A percentile compares a stretch with the other conserved stretches of the same genome.
phyloP scores from a whole-genome alignment of 2,329 filamentous ascomycete species.

The Fusarium tanahbumbuense region DNA sequence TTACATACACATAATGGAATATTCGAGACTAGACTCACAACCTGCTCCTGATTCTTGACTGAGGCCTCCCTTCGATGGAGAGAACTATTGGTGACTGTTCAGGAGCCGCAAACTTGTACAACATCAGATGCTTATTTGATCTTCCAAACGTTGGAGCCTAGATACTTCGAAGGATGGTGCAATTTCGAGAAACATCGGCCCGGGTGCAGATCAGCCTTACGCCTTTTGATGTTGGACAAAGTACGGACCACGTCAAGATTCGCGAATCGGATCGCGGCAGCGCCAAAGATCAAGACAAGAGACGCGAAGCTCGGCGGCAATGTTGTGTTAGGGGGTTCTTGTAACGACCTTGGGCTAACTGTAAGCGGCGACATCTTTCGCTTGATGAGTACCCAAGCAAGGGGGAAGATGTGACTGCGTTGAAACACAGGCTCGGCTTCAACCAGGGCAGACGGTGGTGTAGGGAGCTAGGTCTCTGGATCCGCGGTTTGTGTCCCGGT shows the following conservation, averaged over 20 bases:
- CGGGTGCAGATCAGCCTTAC: constrained; percentile 41
- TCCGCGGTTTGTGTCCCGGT: constrained; percentile 2
- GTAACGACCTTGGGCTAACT: constrained; percentile 32
- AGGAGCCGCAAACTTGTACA: constrained; percentile 16
- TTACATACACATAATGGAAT: constrained; percentile 44
- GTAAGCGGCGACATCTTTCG: constrained; percentile 41
- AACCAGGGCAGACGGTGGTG: constrained; percentile 8
- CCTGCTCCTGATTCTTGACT: constrained; percentile 11
- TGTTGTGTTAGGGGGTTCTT: not conserved
- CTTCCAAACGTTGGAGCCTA: constrained; percentile 15
- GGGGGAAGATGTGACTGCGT: constrained; percentile 9
- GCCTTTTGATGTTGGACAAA: constrained; percentile 26
- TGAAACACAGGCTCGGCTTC: constrained; percentile 32
- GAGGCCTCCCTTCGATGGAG: constrained; percentile 40
- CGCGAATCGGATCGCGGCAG: constrained; percentile 30
- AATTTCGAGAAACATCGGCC: constrained; percentile 25
- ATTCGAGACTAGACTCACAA: constrained; percentile 23
- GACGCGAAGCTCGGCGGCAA: constrained; percentile 27
- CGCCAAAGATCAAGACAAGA: constrained; percentile 25
- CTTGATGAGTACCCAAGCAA: constrained; percentile 1
- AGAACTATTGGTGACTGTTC: constrained; percentile 14
- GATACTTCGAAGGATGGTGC: constrained; percentile 30
- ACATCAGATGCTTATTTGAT: constrained; percentile 38
- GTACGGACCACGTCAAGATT: constrained; percentile 31
- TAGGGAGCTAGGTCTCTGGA: constrained; percentile 11